These are phyloP conservation scores for Sungouiozyma intestinalis DNA, from an alignment of 805 yeast species.

Conservation along the genomic window DNA sequence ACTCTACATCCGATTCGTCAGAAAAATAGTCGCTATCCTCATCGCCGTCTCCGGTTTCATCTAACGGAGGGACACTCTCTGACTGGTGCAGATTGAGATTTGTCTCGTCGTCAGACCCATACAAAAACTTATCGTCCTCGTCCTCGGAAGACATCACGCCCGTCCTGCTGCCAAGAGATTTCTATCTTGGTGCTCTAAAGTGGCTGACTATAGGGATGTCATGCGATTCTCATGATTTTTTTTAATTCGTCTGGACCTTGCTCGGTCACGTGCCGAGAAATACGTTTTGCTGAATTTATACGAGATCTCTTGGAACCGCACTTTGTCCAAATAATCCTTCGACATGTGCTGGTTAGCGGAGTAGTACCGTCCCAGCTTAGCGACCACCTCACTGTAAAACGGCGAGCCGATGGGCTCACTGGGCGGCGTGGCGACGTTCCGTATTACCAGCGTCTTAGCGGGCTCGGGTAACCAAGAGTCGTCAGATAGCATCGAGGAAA, in stretches of 20 bases:
- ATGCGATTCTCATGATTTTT: background rate
- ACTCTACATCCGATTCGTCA: conserved; percentile 67
- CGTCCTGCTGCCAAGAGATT: no score
- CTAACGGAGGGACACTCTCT: conserved; percentile 5
- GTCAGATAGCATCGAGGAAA: background rate
- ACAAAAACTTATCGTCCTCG: conserved; percentile 28
- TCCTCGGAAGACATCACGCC: conserved; percentile 22
- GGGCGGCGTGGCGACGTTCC: background rate
- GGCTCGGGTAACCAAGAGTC: background rate
- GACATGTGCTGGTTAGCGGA: background rate
- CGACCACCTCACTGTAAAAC: background rate
- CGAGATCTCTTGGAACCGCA: conserved; percentile 26
- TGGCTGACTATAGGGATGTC: background rate
- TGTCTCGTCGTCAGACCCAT: conserved; percentile 26
- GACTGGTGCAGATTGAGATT: conserved; percentile 1
- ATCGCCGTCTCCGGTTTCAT: conserved; percentile 10
- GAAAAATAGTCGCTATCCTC: conserved; percentile 39
- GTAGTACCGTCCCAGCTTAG: background rate
- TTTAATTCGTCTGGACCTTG: background rate
- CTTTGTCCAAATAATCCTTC: conserved; percentile 23
- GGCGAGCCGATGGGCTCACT: background rate
- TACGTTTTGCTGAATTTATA: conserved; percentile 27
- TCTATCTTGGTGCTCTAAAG: no score
- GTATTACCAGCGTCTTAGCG: background rate
- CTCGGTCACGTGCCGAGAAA: conserved; percentile 6